Conservation (phyloP, 331 rosid genomes). For the Acacia concinna region DNA sequence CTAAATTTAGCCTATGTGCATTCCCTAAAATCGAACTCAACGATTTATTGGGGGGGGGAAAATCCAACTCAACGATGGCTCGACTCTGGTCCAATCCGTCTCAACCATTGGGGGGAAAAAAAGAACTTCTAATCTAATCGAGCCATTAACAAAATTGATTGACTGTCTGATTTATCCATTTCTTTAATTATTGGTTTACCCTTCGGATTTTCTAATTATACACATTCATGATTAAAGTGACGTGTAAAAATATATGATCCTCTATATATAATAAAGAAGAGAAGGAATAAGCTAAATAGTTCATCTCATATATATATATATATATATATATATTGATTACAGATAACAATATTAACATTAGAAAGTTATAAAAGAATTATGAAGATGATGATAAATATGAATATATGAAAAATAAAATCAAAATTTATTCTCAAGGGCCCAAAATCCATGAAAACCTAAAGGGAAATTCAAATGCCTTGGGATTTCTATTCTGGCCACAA, state of each 20-base stretch:
- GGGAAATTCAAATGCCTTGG: slow-evolving; percentile 85
- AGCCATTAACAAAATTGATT: no score
- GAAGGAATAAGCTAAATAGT: background rate
- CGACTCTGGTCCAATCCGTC: no score
- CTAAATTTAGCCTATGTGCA: no score
- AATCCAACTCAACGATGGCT: no score
- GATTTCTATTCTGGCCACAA: slow-evolving; percentile 74
- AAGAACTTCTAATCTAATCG: no score
- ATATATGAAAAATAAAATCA: background rate
- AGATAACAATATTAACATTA: background rate
- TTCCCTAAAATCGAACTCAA: no score
- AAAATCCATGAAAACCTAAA: slow-evolving; percentile 84
- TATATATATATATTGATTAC: background rate
- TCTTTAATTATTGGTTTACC: no score
- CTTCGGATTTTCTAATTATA: no score
- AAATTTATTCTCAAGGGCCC: slow-evolving; percentile 46
- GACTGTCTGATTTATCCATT: no score
- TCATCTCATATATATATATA: background rate
- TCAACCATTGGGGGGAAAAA: no score
- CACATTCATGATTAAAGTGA: background rate
- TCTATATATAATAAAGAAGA: background rate
- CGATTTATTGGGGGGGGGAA: no score
- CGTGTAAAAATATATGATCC: background rate
- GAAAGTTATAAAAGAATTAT: background rate
- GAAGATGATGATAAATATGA: background rate